Evolutionary conservation across 78 protist species (phyloP), one percentile per base, ranked within the genome.

Genomic region (Protostelium mycophagum): DNA sequence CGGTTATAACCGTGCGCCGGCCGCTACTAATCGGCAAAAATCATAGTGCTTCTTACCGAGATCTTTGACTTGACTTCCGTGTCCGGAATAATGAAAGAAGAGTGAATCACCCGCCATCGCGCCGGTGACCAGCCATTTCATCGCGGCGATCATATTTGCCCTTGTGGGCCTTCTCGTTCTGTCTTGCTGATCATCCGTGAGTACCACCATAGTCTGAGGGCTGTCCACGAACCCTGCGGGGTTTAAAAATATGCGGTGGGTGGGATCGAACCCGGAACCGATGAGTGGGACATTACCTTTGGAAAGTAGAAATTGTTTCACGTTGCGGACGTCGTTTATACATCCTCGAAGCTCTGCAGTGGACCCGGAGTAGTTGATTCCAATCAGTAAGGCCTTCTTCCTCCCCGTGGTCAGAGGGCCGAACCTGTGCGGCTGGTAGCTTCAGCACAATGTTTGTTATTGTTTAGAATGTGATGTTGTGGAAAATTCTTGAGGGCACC

Each of bases 81-180:
- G 88, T n/a, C 93, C 93, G 84, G 83, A 84, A 85, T 73, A 90
- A 28, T 87, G 73, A 25, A 90, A 35, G 88, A 90, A 90, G 35
- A 90, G 93, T 16, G 34, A 36, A 36, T 91, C 94, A 39, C 94
- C 94, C 28, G 94, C 83, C n/a, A 38, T 1, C 86, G 90, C 89
- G n/a, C 85, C 86, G 35, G 35, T 0, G 39, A n/a, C 90, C 35
- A 91, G 9, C 94, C 88, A 85, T 39, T 83, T 83, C 85, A 91
- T 35, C 83, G 88, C 91, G 34, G 38, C 37, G 85, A 88, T 73
- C 37, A 91, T 91, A 37, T 91, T 88, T 25, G 37, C 31, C 35
- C 85, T 37, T 39, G 94, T 91, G 38, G 94, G 94, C 28, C 63
- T 38, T 63, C 63, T 63, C 85, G 63, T 29, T 29, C 90, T 16